Evolutionary conservation across 495 filamentous ascomycete species (phyloP).

Genomic region (Penicillium ochrochloron): DNA sequence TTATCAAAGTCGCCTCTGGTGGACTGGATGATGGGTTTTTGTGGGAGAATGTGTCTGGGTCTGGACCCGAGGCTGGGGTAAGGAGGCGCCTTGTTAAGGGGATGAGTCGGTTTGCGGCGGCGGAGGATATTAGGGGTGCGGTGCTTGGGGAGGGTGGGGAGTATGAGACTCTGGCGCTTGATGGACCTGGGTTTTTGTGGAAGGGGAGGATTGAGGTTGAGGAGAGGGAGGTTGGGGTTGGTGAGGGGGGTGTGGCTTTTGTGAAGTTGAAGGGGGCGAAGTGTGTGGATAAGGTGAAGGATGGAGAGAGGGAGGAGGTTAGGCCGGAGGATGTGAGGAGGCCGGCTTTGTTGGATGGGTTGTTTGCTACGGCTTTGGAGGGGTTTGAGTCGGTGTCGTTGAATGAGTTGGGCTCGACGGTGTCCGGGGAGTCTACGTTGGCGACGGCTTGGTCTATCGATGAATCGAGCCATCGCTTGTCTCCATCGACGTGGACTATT

Average conservation of each 20-base stretch:
- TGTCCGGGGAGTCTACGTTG: neutral
- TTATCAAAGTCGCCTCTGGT: slow-evolving; percentile 93
- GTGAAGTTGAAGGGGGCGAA: slow-evolving; percentile 61
- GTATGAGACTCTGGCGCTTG: slow-evolving; percentile 90
- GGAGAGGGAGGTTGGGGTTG: slow-evolving; percentile 57
- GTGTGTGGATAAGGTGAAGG: slow-evolving; percentile 55
- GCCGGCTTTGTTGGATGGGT: slow-evolving; percentile 51
- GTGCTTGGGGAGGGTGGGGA: slow-evolving; percentile 93
- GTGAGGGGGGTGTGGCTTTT: slow-evolving; percentile 74
- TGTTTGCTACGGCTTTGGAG: slow-evolving; percentile 41
- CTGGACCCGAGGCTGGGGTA: slow-evolving; percentile 44
- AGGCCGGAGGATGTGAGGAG: slow-evolving; percentile 41
- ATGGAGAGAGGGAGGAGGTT: slow-evolving; percentile 40
- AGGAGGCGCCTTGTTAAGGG: slow-evolving; percentile 60
- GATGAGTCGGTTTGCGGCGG: slow-evolving; percentile 68
- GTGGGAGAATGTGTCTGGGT: slow-evolving; percentile 74
- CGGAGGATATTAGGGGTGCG: slow-evolving; percentile 61
- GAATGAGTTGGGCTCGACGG: neutral
- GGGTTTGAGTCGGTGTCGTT: neutral
- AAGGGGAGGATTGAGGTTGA: slow-evolving; percentile 69
- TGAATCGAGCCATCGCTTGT: slow-evolving; percentile 26
- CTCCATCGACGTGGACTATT: slow-evolving; percentile 41
- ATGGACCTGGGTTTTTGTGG: slow-evolving; percentile 76
- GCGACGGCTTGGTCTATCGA: slow-evolving; percentile 21
- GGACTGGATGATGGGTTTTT: slow-evolving; percentile 81